phyloP scores from a whole-genome alignment of 2,329 filamentous ascomycete genomes.

The Scedosporium boydii region DNA sequence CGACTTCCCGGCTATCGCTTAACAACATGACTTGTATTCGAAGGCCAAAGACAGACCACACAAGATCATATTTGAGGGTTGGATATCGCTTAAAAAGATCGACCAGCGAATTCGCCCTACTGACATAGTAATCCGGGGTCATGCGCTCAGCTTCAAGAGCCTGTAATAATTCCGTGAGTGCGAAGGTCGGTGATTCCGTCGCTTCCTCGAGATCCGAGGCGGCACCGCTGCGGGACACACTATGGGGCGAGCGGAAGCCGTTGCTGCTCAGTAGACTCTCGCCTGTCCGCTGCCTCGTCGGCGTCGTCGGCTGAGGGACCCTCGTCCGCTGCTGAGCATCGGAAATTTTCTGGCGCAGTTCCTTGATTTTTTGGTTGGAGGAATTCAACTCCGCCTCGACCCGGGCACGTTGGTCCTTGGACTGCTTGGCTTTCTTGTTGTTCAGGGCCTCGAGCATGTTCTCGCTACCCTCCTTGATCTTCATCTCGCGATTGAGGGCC shows the following conservation, averaged over 20 bases:
- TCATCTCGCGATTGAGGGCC: conserved; percentile 86
- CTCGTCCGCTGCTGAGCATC: conserved; percentile 44
- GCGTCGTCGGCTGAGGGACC: conserved; percentile 33
- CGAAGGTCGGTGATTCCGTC: conserved; percentile 82
- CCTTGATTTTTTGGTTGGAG: conserved; percentile 65
- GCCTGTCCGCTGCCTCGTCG: conserved; percentile 39
- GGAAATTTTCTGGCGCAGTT: conserved; percentile 49
- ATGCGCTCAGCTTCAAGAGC: conserved; percentile 81
- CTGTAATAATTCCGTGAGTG: conserved; percentile 81
- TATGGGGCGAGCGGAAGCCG: conserved; percentile 47
- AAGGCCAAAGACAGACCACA: conserved; percentile 89
- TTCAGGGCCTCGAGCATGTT: conserved; percentile 95
- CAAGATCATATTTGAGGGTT: conserved; percentile 90
- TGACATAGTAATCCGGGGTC: conserved; percentile 90
- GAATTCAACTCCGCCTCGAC: conserved; percentile 85
- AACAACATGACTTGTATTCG: conserved; percentile 93
- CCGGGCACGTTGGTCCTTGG: conserved; percentile 69
- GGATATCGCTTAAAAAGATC: conserved; percentile 91
- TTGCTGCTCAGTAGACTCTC: conserved; percentile 34
- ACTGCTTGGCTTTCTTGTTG: conserved; percentile 90
- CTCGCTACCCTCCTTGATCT: conserved; percentile 96
- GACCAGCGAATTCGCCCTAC: conserved; percentile 84
- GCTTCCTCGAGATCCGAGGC: conserved; percentile 58
- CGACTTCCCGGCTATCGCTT: conserved; percentile 90
- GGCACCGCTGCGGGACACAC: conserved; percentile 42